phyloP scores from a whole-genome alignment of 495 filamentous ascomycete species.

The Aspergillus indologenus region DNA sequence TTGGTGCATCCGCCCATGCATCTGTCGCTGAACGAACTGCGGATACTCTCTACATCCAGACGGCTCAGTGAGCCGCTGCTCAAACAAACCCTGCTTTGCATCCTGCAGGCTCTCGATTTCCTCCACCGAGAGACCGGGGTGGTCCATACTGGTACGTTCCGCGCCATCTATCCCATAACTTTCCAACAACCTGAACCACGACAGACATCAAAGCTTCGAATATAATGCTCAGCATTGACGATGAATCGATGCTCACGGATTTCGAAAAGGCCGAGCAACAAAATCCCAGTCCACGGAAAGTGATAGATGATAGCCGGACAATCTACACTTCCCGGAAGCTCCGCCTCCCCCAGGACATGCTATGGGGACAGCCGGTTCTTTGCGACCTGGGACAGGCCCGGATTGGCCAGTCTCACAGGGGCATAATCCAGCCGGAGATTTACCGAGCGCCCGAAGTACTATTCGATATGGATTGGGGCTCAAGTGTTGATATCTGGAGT shows the following conservation, averaged over 20 bases:
- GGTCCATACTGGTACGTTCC: not conserved
- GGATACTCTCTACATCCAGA: not conserved
- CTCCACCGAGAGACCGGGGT: conserved; percentile 2
- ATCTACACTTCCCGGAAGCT: conserved; percentile 18
- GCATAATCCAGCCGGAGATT: conserved; percentile 17
- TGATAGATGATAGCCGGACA: not conserved
- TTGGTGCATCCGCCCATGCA: conserved; percentile 29
- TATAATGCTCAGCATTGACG: conserved; percentile 10
- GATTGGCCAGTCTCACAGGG: conserved; percentile 21
- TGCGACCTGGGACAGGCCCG: conserved; percentile 25
- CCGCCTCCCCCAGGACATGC: not conserved
- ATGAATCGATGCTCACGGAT: not conserved
- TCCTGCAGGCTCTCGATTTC: conserved; percentile 4
- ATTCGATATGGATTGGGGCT: conserved; percentile 32
- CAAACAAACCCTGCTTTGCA: conserved; percentile 3
- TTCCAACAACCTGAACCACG: too few species aligned
- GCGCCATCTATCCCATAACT: too few species aligned
- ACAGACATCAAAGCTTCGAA: conserved; percentile 11
- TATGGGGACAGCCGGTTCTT: conserved; percentile 17
- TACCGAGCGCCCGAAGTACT: conserved; percentile 38
- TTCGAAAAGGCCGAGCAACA: not conserved
- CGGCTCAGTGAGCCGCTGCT: conserved; percentile 1
- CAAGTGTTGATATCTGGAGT: conserved; percentile 35
- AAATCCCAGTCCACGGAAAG: not conserved
- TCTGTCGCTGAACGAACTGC: not conserved